These are phyloP conservation scores for Lachnellula cervina DNA, from an alignment of 2,329 filamentous ascomycete genomes.

Conservation along the genomic window DNA sequence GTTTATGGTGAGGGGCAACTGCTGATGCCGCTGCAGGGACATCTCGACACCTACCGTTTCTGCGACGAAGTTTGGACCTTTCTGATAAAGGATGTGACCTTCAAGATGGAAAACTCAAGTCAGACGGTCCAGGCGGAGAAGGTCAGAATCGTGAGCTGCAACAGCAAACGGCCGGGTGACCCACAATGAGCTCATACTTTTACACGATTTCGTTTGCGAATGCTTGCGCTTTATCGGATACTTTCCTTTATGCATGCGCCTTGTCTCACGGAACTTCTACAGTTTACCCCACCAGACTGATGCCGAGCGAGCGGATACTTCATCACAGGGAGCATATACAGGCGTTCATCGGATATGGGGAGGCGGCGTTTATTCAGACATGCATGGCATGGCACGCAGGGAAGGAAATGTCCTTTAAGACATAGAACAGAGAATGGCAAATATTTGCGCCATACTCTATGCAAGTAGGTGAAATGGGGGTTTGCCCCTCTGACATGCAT, in stretches of 20 bases:
- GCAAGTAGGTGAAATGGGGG: background rate
- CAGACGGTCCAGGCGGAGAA: constrained; percentile 76
- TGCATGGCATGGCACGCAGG: background rate
- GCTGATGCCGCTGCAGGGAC: constrained; percentile 57
- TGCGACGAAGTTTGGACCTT: constrained; percentile 99
- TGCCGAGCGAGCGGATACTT: background rate
- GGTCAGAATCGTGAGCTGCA: constrained; percentile 98
- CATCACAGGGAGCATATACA: background rate
- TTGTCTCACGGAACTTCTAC: background rate
- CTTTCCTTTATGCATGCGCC: background rate
- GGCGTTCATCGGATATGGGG: background rate
- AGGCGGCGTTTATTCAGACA: background rate
- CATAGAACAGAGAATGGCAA: background rate
- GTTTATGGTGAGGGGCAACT: background rate
- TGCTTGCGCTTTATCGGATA: too few species aligned
- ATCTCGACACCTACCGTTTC: constrained; percentile 97
- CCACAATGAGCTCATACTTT: constrained; percentile 28
- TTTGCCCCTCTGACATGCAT: background rate
- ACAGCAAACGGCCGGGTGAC: constrained; percentile 74
- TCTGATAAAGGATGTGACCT: constrained; percentile 96
- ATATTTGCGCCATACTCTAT: background rate
- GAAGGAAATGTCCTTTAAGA: background rate
- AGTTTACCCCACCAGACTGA: background rate
- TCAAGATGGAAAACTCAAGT: constrained; percentile 82
- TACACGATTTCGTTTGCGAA: background rate